Base-by-base conservation (phyloP, 139 green algal genomes). In the Zygnema cylindricum region DNA sequence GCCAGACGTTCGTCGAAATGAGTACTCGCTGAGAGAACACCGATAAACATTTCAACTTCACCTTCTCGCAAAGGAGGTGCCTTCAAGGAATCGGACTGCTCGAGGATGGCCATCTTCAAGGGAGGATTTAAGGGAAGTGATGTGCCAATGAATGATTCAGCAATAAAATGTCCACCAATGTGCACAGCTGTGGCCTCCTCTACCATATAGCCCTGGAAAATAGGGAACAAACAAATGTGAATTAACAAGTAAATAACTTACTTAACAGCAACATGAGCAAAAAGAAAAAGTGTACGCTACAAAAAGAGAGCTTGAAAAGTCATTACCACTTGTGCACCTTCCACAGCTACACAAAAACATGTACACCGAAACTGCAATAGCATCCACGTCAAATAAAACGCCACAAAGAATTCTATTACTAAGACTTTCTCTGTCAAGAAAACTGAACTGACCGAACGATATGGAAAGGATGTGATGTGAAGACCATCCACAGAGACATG, bases 381-480 rank as follows among this genome's bases (percentile, higher is more conserved):
- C n/a, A n/a, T n/a, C n/a, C n/a, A n/a, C n/a, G n/a, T n/a, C n/a
- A n/a, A n/a, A n/a, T n/a, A n/a, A n/a, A n/a, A n/a, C n/a, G n/a
- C n/a, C n/a, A n/a, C n/a, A n/a, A n/a, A n/a, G n/a, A n/a, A n/a
- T n/a, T n/a, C n/a, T n/a, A n/a, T n/a, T n/a, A n/a, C n/a, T n/a
- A n/a, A n/a, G n/a, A n/a, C n/a, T n/a, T n/a, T n/a, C n/a, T n/a
- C n/a, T n/a, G n/a, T n/a, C n/a, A n/a, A n/a, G n/a, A n/a, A n/a
- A n/a, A n/a, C n/a, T n/a, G n/a, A 0, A 85, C 82, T 85, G n/a
- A 90, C 85, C 0, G 77, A 76, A 32, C 85, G 77, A 76, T 90
- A 90, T 22, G 84, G 77, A 55, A 90, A 90, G 43, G 85, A 90
- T 1, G 85, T 57, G n/a, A 81, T 42, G 85, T 90, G 85, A 54